Base-by-base conservation (phyloP, 2,329 filamentous ascomycete species). In the Hansfordia pulvinata region DNA sequence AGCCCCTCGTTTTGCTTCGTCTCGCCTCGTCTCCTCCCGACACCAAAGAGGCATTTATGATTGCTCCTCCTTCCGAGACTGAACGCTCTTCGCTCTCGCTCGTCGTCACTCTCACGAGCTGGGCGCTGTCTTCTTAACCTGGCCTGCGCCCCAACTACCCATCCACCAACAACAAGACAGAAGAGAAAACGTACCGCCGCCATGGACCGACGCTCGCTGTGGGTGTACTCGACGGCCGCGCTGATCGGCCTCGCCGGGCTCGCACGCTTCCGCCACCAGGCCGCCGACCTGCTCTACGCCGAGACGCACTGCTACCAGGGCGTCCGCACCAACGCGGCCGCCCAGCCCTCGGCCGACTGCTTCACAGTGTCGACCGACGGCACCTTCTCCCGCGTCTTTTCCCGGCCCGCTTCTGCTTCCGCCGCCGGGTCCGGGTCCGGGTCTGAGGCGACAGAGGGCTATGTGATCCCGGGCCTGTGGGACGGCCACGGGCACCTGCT, bases 401-500 rank as follows among this genome's bases (percentile, higher is more conserved):
- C n/a, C n/a, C n/a, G n/a, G n/a, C n/a, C n/a, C n/a, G n/a, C n/a
- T n/a, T n/a, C 63, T 22, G 31, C 47, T n/a, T 49, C 49, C 3
- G 37, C 35, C 3, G 38, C 42, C 10, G 42, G 41, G 7, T 46
- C 43, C 1, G 39, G 36, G 6, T 29, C 45, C 13, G 38, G 43
- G 10, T 40, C 44, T 11, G 43, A 44, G 10, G 50, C 48, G 13
- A 38, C 54, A 9, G 35, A 47, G 5, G 72, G 71, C 0, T 61
- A 69, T 36, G 73, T 66, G 2, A 64, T 78, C 15, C 76, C 76
- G 0, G 76, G 76, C 0, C 54, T 82, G 2, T 80, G 75, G 67
- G 76, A 82, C 36, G 75, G 73, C 0, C 76, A 81, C 43, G 76
- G 72, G 1, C 76, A 81, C 42, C 50, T 81, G 25, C 44, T 75